Percentiles rank a stretch among this genome's conserved stretches.
Conservation (phyloP, 2,329 filamentous ascomycete genomes). For the Ophiosphaerella korrae region DNA sequence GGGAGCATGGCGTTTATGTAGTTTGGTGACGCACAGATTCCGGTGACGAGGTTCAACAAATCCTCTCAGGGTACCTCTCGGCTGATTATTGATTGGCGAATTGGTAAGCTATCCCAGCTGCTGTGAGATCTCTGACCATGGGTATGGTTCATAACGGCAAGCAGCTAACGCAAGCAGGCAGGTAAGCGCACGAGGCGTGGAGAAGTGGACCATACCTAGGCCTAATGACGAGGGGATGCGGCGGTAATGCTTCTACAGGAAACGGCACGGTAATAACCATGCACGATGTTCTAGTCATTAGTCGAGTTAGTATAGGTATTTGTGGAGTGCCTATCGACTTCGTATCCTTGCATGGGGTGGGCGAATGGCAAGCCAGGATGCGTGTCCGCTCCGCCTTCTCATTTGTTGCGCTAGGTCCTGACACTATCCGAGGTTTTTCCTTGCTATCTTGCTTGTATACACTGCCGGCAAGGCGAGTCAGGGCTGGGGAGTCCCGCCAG, state of each 20-base stretch:
- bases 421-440: too few species aligned
- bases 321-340: too few species aligned
- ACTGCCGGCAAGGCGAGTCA: too few species aligned
- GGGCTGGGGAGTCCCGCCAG: too few species aligned
- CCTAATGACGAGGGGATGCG: conserved; percentile 31
- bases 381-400: too few species aligned
- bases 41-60: conserved; percentile 26
- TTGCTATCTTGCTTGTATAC: too few species aligned
- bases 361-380: too few species aligned
- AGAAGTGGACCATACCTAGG: conserved; percentile 10
- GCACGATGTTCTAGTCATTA: neutral
- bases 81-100: neutral
- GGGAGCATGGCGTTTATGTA: conserved; percentile 20
- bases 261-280: neutral
- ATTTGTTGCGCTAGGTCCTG: too few species aligned
- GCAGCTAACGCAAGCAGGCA: conserved; percentile 36
- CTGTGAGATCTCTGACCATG: conserved; percentile 19
- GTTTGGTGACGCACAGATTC: neutral
- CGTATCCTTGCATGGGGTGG: too few species aligned
- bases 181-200: conserved; percentile 30
- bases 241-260: conserved; percentile 4
- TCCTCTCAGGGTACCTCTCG: conserved; percentile 4
- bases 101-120: conserved; percentile 7
- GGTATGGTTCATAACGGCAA: conserved; percentile 15
- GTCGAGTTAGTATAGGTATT: neutral